Evolutionary conservation across 352 stramenopile genomes (phyloP).

Genomic region (Phytopythium mirpurense): DNA sequence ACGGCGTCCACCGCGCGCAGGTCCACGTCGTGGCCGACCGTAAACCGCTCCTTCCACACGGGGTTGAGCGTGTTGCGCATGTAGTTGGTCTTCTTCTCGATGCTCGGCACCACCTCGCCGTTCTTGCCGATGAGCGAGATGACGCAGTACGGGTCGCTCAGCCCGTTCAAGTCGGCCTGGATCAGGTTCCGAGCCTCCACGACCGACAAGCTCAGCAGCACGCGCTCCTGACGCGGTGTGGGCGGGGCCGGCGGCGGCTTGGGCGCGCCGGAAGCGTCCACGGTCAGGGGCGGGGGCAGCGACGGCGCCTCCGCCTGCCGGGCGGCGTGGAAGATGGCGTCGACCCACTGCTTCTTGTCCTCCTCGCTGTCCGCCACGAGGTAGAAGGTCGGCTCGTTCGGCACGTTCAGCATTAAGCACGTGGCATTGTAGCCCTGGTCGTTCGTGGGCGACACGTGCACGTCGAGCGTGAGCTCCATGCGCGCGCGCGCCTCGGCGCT

Average conservation of each 20-base stretch:
- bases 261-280: not conserved
- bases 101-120: conserved; percentile 44
- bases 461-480: conserved; percentile 47
- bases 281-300: not conserved
- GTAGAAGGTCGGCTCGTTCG: conserved; percentile 38
- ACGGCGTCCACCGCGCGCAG: conserved; percentile 48
- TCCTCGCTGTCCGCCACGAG: conserved; percentile 56
- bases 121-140: conserved; percentile 60
- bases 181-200: conserved; percentile 45
- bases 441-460: conserved; percentile 48
- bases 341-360: conserved; percentile 60
- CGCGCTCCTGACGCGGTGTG: conserved; percentile 15
- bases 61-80: conserved; percentile 43
- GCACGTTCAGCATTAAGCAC: conserved; percentile 53
- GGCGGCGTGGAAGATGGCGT: conserved; percentile 43
- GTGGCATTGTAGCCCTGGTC: conserved; percentile 47
- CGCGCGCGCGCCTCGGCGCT: conserved; percentile 30
- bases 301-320: conserved; percentile 5
- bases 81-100: conserved; percentile 51
- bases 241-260: conserved; percentile 10
- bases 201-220: conserved; percentile 49
- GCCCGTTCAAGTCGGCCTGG: conserved; percentile 49
- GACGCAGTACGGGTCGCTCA: conserved; percentile 71
- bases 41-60: conserved; percentile 48
- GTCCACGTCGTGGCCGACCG: conserved; percentile 42